phyloP scores from a whole-genome alignment of 495 filamentous ascomycete genomes.

The Aspergillus ellipticus region DNA sequence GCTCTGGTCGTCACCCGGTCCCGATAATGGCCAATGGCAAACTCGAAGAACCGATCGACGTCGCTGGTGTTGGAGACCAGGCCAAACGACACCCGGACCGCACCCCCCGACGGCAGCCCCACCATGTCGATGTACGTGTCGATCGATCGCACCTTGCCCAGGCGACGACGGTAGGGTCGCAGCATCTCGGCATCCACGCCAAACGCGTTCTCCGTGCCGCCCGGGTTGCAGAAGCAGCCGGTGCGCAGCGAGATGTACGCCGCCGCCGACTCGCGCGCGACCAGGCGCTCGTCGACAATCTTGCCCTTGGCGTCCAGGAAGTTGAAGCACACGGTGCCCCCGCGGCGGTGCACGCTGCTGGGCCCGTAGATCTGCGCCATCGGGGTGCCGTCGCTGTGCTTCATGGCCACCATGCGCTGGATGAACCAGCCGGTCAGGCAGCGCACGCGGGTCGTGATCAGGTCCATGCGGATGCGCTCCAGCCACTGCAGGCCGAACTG shows the following conservation, averaged over 20 bases:
- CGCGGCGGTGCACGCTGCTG: background rate
- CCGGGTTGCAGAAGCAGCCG: constrained; percentile 11
- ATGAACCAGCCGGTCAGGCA: constrained; percentile 8
- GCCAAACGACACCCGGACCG: constrained; percentile 8
- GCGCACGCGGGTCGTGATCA: constrained; percentile 5
- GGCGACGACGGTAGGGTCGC: background rate
- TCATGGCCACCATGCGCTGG: background rate
- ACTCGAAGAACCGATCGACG: constrained; percentile 9
- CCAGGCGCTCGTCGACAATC: constrained; percentile 9
- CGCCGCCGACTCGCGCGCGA: constrained; percentile 5
- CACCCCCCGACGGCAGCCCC: constrained; percentile 7
- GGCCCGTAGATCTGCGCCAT: constrained; percentile 7
- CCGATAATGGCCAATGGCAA: background rate
- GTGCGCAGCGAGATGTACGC: constrained; percentile 7
- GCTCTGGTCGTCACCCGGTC: background rate
- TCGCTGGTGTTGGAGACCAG: constrained; percentile 3
- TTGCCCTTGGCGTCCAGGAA: constrained; percentile 5
- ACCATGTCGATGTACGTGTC: constrained; percentile 4
- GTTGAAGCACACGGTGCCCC: constrained; percentile 7
- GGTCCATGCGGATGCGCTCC: background rate
- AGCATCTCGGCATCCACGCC: background rate
- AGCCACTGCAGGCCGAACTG: constrained; percentile 7
- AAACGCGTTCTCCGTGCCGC: constrained; percentile 3
- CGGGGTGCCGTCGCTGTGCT: background rate
- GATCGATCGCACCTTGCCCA: background rate